Evolutionary conservation across 2,329 filamentous ascomycete species (phyloP).

Genomic region (Fusarium pininemorale): DNA sequence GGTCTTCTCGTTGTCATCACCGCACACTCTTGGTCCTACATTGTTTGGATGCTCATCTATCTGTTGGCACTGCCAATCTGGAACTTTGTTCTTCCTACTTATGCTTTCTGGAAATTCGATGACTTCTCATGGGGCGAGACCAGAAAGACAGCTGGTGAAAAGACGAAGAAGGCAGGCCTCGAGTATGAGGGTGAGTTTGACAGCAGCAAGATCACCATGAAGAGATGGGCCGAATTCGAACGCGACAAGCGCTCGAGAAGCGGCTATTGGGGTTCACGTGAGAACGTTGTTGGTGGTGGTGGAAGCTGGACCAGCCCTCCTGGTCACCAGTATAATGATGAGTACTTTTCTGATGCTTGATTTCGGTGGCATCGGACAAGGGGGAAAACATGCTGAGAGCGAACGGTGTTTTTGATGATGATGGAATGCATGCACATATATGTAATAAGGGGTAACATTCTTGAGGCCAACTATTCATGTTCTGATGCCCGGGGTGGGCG

Average conservation of each 20-base stretch:
- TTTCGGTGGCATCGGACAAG: slow-evolving; percentile 22
- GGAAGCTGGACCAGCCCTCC: slow-evolving; percentile 56
- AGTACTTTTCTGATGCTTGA: slow-evolving; percentile 64
- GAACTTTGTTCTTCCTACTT: slow-evolving; percentile 95
- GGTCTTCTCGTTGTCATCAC: slow-evolving; percentile 92
- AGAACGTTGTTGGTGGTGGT: slow-evolving; percentile 57
- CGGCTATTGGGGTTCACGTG: slow-evolving; percentile 62
- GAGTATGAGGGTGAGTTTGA: slow-evolving; percentile 97
- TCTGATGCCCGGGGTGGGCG: slow-evolving; percentile 25
- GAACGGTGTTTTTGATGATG: slow-evolving; percentile 34
- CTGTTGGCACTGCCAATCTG: slow-evolving; percentile 91
- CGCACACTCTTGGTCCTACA: slow-evolving; percentile 90
- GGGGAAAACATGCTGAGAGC: slow-evolving; percentile 31
- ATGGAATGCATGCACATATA: slow-evolving; percentile 34
- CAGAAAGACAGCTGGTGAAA: slow-evolving; percentile 91
- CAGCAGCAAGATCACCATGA: slow-evolving; percentile 99
- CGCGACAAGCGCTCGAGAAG: slow-evolving; percentile 63
- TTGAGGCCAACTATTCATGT: slow-evolving; percentile 26
- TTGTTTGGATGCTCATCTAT: slow-evolving; percentile 98
- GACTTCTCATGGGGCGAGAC: slow-evolving; percentile 99
- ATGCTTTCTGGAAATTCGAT: slow-evolving; percentile 99
- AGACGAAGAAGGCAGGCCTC: slow-evolving; percentile 84
- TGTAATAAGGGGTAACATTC: slow-evolving; percentile 39
- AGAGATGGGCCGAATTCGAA: slow-evolving; percentile 97
- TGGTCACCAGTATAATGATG: slow-evolving; percentile 61